Base-by-base conservation (phyloP, 176 grass and related monocot species). In the Oryza longistaminata region DNA sequence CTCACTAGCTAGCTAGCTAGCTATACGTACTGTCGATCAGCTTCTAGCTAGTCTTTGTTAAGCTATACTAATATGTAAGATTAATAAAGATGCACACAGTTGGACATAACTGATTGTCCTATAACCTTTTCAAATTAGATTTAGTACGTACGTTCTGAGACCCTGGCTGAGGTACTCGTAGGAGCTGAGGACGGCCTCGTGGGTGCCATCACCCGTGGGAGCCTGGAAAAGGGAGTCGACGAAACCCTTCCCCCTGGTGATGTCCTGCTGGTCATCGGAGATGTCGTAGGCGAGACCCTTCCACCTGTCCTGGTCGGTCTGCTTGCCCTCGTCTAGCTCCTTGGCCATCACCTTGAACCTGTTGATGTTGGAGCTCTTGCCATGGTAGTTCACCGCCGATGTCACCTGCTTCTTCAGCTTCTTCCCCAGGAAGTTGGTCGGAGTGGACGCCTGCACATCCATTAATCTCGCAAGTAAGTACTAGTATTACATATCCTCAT, bases 191-290 rank as follows among this genome's bases (percentile, higher is more conserved):
- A 98, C 85, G 58, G 96, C 81, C 72, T 90, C 80, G 91, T 98
- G 96, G 67, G 96, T 98, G 68, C 96, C 96, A 53, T 87, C 90
- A 0, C 91, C 96, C 68, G 3, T 89, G 68, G 96, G 93, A 0
- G 96, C 96, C 81, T 98, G 96, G 85, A 98, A 98, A 1, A 98
- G 87, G 29, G 85, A 70, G 77, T 95, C 93, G 1, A 79, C 89
- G 42, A 87, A n/a, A 7, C 96, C 96, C 87, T 98, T 98, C 21
- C 96, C 96, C 68, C 93, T 85, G 46, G 83, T 88, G 91, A 98
- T 98, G 83, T 98, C 96, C 87, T 98, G 93, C 82, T 98, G 96
- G 89, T 98, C 96, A 49, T 98, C 96, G 6, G 96, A 98, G 3
- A 21, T 61, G 33, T 98, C 96, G 65, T 21, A 87, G 1, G 73